Evolutionary conservation across 2,329 filamentous ascomycete genomes (phyloP).

Genomic region (Aspergillus neoniger): DNA sequence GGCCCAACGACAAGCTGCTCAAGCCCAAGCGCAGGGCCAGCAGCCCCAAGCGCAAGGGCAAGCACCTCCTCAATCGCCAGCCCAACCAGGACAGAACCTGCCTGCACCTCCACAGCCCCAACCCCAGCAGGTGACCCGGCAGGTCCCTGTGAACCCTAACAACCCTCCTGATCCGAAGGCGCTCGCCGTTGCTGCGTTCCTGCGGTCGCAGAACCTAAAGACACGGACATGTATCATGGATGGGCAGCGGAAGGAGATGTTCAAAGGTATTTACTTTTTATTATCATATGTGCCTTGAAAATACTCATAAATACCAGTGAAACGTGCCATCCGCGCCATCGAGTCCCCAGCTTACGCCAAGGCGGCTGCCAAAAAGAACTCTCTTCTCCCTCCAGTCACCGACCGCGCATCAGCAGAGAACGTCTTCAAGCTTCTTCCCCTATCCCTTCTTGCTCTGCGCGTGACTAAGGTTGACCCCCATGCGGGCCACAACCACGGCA

Average conservation of each 20-base stretch:
- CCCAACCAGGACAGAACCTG: constrained; percentile 34
- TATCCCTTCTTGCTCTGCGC: constrained; percentile 89
- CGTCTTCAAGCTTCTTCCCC: constrained; percentile 88
- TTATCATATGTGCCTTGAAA: neutral
- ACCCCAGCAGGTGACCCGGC: constrained; percentile 40
- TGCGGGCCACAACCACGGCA: constrained; percentile 69
- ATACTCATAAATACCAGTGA: constrained; percentile 61
- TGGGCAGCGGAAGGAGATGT: constrained; percentile 97
- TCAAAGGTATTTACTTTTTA: constrained; percentile 65
- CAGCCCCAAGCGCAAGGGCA: constrained; percentile 22
- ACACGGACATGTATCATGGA: constrained; percentile 87
- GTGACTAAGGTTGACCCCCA: constrained; percentile 80
- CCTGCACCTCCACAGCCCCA: constrained; percentile 42
- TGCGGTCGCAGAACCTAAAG: constrained; percentile 83
- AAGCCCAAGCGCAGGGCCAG: constrained; percentile 7
- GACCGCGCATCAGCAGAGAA: constrained; percentile 90
- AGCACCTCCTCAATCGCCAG: constrained; percentile 14
- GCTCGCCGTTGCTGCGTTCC: constrained; percentile 83
- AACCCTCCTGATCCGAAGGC: constrained; percentile 82
- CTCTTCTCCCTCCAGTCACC: constrained; percentile 81
- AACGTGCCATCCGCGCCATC: constrained; percentile 88
- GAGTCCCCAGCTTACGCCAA: constrained; percentile 88
- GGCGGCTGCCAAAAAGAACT: constrained; percentile 79
- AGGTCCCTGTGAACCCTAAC: constrained; percentile 50
- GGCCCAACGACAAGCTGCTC: constrained; percentile 34